A percentile compares a stretch with the other conserved stretches of the same genome.
These are phyloP conservation scores for Solidago caesia DNA, from an alignment of 129 eudicot species.

Conservation along the genomic window DNA sequence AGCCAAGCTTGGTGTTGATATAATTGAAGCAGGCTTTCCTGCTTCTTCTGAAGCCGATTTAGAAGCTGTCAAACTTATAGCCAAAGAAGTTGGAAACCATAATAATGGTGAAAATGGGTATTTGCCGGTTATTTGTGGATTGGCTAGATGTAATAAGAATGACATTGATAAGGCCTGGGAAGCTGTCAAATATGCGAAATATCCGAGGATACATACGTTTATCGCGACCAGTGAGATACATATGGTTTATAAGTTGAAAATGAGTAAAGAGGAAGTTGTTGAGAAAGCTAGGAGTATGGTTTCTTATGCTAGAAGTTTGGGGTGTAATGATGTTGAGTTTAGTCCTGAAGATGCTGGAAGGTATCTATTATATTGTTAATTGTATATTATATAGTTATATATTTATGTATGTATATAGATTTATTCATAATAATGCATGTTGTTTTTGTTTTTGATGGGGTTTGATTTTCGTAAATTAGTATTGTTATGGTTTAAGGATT, in stretches of 20 bases:
- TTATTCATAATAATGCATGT: too few relatives aligned
- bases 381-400: neutral
- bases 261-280: constrained; percentile 58
- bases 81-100: constrained; percentile 49
- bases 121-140: constrained; percentile 77
- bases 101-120: constrained; percentile 25
- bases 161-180: constrained; percentile 80
- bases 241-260: constrained; percentile 74
- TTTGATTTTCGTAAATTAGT: too few relatives aligned
- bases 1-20: constrained; percentile 77
- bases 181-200: constrained; percentile 65
- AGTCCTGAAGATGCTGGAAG: constrained; percentile 17
- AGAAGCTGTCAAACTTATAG: constrained; percentile 66
- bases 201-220: constrained; percentile 73
- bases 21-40: constrained; percentile 89
- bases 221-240: constrained; percentile 89
- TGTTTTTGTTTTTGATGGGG: too few relatives aligned
- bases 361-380: neutral
- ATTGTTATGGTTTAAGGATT: too few relatives aligned
- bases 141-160: constrained; percentile 70
- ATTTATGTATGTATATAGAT: neutral
- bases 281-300: constrained; percentile 78
- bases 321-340: constrained; percentile 72
- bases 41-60: constrained; percentile 71
- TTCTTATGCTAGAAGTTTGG: constrained; percentile 69